phyloP scores from a whole-genome alignment of 2,329 filamentous ascomycete species.

The Nemania diffusa region DNA sequence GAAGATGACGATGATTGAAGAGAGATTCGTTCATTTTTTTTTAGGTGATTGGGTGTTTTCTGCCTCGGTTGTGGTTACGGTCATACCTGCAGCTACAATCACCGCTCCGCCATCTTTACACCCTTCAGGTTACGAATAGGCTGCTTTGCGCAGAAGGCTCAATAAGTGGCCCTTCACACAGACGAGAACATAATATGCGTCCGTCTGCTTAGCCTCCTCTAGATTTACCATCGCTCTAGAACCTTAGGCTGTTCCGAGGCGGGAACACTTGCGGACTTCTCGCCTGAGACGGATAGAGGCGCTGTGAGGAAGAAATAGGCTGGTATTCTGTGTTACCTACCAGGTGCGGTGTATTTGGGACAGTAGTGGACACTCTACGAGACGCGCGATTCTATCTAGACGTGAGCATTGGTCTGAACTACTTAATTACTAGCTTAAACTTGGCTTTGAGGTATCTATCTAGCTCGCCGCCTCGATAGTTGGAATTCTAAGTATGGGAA shows the following conservation, averaged over 20 bases:
- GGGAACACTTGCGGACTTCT: background rate
- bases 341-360: too few species aligned
- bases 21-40: background rate
- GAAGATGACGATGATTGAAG: constrained; percentile 59
- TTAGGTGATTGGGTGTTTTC: too few species aligned
- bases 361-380: too few species aligned
- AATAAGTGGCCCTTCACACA: too few species aligned
- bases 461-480: background rate
- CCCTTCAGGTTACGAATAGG: background rate
- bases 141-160: too few species aligned
- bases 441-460: background rate
- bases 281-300: background rate
- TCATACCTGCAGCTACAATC: background rate
- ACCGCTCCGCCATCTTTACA: background rate
- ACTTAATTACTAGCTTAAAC: background rate
- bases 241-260: background rate
- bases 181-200: background rate
- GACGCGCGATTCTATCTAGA: background rate
- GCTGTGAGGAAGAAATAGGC: background rate
- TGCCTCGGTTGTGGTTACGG: background rate
- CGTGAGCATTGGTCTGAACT: background rate
- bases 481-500: background rate
- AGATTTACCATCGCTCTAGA: background rate
- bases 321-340: background rate
- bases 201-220: background rate